phyloP scores from a whole-genome alignment of 257 asterid species.

The Nicotiana tabacum region DNA sequence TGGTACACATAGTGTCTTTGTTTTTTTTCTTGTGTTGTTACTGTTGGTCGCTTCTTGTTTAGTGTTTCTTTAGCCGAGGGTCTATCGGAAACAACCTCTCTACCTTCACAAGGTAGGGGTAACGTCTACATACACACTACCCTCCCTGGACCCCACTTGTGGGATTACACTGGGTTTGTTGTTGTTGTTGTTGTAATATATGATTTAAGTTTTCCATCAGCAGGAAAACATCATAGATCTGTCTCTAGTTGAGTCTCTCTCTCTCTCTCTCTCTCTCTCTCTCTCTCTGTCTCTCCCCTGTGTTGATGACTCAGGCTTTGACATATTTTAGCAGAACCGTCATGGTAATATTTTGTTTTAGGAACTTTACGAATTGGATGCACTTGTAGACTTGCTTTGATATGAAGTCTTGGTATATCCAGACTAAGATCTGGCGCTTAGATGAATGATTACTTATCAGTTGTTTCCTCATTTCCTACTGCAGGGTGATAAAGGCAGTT shows the following conservation, averaged over 20 bases:
- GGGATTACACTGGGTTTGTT: too few relatives aligned
- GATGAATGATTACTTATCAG: constrained; percentile 14
- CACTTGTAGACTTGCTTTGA: background rate
- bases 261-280: background rate
- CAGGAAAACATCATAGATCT: background rate
- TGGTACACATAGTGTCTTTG: too few relatives aligned
- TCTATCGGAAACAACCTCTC: too few relatives aligned
- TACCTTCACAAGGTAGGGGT: too few relatives aligned
- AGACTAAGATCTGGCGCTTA: background rate
- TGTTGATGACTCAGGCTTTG: too few relatives aligned
- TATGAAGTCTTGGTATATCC: background rate
- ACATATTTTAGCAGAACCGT: background rate
- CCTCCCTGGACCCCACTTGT: too few relatives aligned
- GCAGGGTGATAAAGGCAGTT: constrained; percentile 69
- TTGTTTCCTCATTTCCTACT: constrained; percentile 18
- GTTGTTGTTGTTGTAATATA: too few relatives aligned
- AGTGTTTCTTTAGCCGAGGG: too few relatives aligned
- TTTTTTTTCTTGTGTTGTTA: too few relatives aligned
- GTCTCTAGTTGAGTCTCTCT: background rate
- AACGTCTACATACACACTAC: too few relatives aligned
- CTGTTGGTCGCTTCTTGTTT: too few relatives aligned
- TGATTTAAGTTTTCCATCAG: background rate
- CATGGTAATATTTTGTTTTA: background rate
- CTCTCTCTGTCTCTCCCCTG: background rate
- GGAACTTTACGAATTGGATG: background rate